Evolutionary conservation across 257 asterid species (phyloP).

Genomic region (Mitragyna speciosa): DNA sequence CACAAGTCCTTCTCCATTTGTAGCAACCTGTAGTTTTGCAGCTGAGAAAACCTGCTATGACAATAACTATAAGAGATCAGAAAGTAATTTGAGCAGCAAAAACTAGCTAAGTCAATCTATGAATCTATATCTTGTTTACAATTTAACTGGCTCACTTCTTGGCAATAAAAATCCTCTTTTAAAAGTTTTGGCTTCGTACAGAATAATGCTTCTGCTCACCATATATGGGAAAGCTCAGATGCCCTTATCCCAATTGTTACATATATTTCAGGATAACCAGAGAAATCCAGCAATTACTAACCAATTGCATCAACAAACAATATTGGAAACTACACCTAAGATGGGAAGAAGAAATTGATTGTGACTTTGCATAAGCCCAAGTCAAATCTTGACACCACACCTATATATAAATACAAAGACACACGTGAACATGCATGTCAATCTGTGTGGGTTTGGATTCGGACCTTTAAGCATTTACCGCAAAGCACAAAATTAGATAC

Average conservation of each 20-base stretch:
- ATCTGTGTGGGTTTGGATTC: not conserved
- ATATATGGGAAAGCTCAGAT: not conserved
- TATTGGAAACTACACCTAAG: not conserved
- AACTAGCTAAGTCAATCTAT: not conserved
- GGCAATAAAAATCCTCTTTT: no score
- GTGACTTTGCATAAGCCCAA: no score
- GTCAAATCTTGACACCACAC: not conserved
- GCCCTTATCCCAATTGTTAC: not conserved
- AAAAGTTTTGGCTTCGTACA: not conserved
- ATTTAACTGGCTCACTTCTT: not conserved
- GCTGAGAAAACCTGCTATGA: conserved; percentile 9
- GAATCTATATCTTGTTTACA: not conserved
- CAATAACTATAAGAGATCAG: not conserved
- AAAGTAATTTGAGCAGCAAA: not conserved
- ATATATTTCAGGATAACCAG: not conserved
- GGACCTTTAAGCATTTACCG: not conserved
- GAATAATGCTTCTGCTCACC: not conserved
- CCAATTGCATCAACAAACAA: not conserved
- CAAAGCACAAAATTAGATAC: not conserved
- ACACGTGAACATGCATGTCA: not conserved
- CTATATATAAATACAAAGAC: not conserved
- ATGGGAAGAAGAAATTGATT: not conserved
- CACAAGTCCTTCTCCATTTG: conserved; percentile 49
- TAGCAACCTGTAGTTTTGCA: conserved; percentile 8
- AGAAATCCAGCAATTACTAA: not conserved